Evolutionary conservation across 495 filamentous ascomycete species (phyloP).

Genomic region (Daldinia decipiens): DNA sequence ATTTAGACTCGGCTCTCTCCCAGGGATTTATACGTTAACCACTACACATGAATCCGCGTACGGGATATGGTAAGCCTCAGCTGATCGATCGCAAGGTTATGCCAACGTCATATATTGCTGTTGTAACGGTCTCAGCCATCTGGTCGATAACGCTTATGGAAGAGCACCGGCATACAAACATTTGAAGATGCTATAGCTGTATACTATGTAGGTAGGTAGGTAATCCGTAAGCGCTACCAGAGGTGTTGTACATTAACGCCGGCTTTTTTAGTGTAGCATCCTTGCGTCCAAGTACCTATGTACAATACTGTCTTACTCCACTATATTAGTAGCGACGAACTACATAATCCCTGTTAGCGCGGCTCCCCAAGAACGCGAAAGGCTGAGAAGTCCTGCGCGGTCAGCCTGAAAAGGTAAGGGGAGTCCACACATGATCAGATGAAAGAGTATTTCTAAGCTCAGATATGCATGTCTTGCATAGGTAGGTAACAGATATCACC

Average conservation of each 20-base stretch:
- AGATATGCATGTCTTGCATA: neutral
- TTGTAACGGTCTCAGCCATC: neutral
- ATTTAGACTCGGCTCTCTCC: neutral
- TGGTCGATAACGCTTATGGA: neutral
- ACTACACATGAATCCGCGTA: no score
- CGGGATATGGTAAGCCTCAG: slow-evolving; percentile 2
- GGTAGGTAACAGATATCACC: neutral
- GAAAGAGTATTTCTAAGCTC: neutral
- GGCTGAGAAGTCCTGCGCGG: slow-evolving; percentile 35
- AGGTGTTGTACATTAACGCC: slow-evolving; percentile 12
- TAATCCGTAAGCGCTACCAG: neutral
- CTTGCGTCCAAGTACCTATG: neutral
- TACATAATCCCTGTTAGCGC: slow-evolving; percentile 35
- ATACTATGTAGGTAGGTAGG: no score
- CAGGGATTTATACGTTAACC: no score
- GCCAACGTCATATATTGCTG: neutral
- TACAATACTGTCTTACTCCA: slow-evolving; percentile 15
- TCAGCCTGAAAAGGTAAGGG: slow-evolving; percentile 24
- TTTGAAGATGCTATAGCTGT: neutral
- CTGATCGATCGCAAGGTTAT: slow-evolving; percentile 18
- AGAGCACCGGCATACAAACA: neutral
- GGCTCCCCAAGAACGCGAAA: slow-evolving; percentile 41
- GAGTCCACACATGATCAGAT: slow-evolving; percentile 27
- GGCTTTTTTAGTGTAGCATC: slow-evolving; percentile 4
- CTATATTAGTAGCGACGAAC: slow-evolving; percentile 14